Percentiles rank a stretch among this genome's conserved stretches.
These are phyloP conservation scores for Striga asiatica DNA, from an alignment of 257 asterid species.

Conservation along the genomic window DNA sequence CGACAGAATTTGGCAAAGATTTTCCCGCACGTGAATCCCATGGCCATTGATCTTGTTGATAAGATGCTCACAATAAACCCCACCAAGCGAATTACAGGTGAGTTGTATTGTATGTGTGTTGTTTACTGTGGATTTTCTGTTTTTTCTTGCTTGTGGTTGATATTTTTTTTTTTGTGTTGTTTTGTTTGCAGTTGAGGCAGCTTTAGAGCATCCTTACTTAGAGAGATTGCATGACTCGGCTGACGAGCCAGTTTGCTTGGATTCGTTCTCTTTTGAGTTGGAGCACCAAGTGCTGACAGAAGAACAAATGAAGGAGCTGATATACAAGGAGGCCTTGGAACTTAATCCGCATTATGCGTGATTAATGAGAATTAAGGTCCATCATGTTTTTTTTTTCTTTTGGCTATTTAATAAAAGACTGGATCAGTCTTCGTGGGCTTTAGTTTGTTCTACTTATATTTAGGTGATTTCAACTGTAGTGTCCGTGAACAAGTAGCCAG, in stretches of 20 bases:
- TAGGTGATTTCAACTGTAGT: background rate
- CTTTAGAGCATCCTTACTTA: constrained; percentile 79
- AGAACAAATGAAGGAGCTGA: constrained; percentile 92
- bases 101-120: background rate
- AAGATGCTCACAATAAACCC: constrained; percentile 87
- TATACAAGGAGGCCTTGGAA: constrained; percentile 66
- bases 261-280: constrained; percentile 62
- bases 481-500: background rate
- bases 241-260: constrained; percentile 68
- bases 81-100: constrained; percentile 79
- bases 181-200: constrained; percentile 71
- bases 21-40: constrained; percentile 77
- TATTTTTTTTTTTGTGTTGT: background rate
- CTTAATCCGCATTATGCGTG: constrained; percentile 45
- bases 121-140: background rate
- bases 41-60: constrained; percentile 82
- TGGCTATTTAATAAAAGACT: no score
- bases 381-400: background rate
- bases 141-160: background rate
- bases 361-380: background rate
- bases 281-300: constrained; percentile 62
- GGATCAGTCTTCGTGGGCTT: no score
- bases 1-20: constrained; percentile 56
- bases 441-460: no score
- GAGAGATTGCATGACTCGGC: constrained; percentile 64